A percentile compares a stretch with the other conserved stretches of the same genome.
phyloP scores from a whole-genome alignment of 371 early-diverging fungal genomes.

The Amoeboaphelidium protococcarum region DNA sequence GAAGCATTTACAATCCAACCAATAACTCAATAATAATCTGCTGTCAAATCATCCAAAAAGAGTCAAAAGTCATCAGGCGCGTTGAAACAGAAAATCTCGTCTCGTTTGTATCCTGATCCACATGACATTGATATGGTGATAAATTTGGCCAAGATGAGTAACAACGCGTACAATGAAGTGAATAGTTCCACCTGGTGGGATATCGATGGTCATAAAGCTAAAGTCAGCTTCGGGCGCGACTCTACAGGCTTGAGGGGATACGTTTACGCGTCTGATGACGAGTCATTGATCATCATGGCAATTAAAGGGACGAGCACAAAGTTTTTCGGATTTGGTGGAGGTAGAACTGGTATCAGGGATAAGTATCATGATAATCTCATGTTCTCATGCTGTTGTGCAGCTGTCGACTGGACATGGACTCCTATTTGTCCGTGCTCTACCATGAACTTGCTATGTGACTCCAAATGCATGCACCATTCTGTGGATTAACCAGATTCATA shows the following conservation, averaged over 20 bases:
- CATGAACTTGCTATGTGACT: neutral
- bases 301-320: conserved; percentile 70
- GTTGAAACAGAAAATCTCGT: neutral
- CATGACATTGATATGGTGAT: conserved; percentile 35
- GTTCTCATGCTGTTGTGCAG: conserved; percentile 93
- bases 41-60: too few species aligned
- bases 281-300: conserved; percentile 42
- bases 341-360: neutral
- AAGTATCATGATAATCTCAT: conserved; percentile 49
- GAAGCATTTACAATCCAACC: too few species aligned
- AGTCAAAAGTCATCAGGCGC: too few species aligned
- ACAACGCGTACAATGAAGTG: conserved; percentile 36
- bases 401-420: conserved; percentile 51
- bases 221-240: neutral
- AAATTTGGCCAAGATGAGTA: conserved; percentile 41
- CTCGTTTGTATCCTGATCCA: conserved; percentile 24
- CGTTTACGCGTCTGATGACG: conserved; percentile 37
- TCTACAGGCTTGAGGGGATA: conserved; percentile 55
- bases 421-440: conserved; percentile 51
- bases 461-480: neutral
- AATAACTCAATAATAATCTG: too few species aligned
- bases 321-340: conserved; percentile 16
- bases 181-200: neutral
- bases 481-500: neutral
- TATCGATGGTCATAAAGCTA: neutral